Conservation (phyloP, 805 yeast genomes). For the Wickerhamiella bombiphila region DNA sequence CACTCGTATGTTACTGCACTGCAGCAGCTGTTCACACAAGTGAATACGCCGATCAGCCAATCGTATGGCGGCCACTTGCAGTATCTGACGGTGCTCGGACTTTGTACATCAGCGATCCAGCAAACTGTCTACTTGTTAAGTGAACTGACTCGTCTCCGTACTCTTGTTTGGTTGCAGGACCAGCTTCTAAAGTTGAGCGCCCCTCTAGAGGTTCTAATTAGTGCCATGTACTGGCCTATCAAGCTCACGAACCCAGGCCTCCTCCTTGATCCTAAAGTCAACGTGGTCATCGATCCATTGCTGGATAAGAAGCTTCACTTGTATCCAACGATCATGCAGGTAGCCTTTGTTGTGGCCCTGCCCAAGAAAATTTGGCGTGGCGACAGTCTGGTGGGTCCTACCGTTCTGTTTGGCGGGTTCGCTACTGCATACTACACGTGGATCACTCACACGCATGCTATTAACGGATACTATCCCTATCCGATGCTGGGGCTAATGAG, state of each 20-base stretch:
- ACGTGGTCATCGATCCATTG: conserved; percentile 12
- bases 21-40: conserved; percentile 8
- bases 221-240: conserved; percentile 24
- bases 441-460: conserved; percentile 19
- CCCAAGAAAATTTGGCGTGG: conserved; percentile 18
- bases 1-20: conserved; percentile 14
- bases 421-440: conserved; percentile 24
- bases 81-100: conserved; percentile 22
- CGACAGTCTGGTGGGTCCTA: conserved; percentile 12
- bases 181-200: conserved; percentile 18
- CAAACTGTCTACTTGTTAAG: conserved; percentile 20
- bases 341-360: conserved; percentile 18
- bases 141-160: conserved; percentile 18
- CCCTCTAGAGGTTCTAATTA: conserved; percentile 23
- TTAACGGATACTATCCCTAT: conserved; percentile 24
- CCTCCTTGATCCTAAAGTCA: conserved; percentile 19
- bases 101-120: conserved; percentile 15
- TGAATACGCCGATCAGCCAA: conserved; percentile 8
- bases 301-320: conserved; percentile 23
- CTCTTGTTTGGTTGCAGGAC: conserved; percentile 13
- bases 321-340: conserved; percentile 20
- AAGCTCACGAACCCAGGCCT: conserved; percentile 18
- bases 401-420: conserved; percentile 11
- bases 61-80: conserved; percentile 26
- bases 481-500: conserved; percentile 20